A percentile compares a stretch with the other conserved stretches of the same genome.
These are phyloP conservation scores for Aspergillus fumigatus DNA, from an alignment of 2,329 filamentous ascomycete genomes.

Conservation along the genomic window DNA sequence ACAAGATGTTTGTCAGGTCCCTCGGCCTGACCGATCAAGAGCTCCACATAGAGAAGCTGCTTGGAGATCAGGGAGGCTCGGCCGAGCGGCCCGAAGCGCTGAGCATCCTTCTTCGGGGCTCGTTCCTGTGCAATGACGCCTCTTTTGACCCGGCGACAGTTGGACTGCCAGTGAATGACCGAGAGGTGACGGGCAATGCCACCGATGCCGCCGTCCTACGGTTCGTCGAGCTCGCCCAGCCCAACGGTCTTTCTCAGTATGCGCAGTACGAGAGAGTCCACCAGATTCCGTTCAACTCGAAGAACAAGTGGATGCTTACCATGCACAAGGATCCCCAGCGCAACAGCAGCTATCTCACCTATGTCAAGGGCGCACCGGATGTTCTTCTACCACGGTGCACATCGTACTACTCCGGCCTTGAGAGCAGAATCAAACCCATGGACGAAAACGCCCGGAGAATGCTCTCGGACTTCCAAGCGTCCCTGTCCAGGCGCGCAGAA, in stretches of 20 bases:
- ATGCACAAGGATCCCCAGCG: constrained; percentile 39
- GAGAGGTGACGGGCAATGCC: constrained; percentile 68
- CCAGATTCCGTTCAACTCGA: constrained; percentile 73
- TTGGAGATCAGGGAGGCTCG: constrained; percentile 6
- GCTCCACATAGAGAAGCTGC: constrained; percentile 16
- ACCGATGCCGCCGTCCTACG: constrained; percentile 71
- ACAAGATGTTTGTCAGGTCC: constrained; percentile 61
- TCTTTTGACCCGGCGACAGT: constrained; percentile 66
- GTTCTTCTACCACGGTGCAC: constrained; percentile 63
- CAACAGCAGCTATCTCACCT: constrained; percentile 23
- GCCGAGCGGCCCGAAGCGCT: constrained; percentile 39
- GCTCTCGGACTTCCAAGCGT: constrained; percentile 60
- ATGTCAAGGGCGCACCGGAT: constrained; percentile 75
- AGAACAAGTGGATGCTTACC: constrained; percentile 78
- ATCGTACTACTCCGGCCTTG: constrained; percentile 52
- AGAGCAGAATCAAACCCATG: constrained; percentile 52
- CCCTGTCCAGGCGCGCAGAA: constrained; percentile 64
- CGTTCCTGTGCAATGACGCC: constrained; percentile 69
- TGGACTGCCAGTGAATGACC: constrained; percentile 55
- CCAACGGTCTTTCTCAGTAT: constrained; percentile 54
- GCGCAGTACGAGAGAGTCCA: constrained; percentile 60
- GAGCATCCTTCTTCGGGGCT: constrained; percentile 57
- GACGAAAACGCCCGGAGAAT: constrained; percentile 43
- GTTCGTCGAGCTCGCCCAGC: constrained; percentile 62
- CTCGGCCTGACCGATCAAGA: constrained; percentile 24